Percentiles rank a stretch among this genome's conserved stretches.
Conservation (phyloP, 371 early-diverging fungal genomes). For the Syncephalastrum contaminatum region DNA sequence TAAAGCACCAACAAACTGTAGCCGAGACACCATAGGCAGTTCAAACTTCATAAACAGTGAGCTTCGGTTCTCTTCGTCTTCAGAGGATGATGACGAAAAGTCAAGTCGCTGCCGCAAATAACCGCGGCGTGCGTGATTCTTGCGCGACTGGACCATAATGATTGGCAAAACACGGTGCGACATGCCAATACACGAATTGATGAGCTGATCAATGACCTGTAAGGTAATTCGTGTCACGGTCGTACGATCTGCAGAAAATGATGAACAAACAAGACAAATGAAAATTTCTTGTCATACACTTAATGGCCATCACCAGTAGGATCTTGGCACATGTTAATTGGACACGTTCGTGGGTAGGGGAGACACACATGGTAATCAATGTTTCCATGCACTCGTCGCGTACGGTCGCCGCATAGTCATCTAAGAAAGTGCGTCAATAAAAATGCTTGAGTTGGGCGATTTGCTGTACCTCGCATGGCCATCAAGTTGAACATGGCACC, state of each 20-base stretch:
- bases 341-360: conserved; percentile 35
- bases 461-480: conserved; percentile 37
- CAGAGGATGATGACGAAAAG: conserved; percentile 1
- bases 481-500: conserved; percentile 47
- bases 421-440: conserved; percentile 13
- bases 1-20: conserved; percentile 32
- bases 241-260: conserved; percentile 19
- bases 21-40: conserved; percentile 16
- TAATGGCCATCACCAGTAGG: conserved; percentile 31
- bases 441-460: not conserved
- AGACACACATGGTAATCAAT: conserved; percentile 22
- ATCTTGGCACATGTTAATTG: conserved; percentile 44
- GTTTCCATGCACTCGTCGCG: conserved; percentile 35
- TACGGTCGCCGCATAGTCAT: conserved; percentile 31
- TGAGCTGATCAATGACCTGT: conserved; percentile 39
- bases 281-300: conserved; percentile 23
- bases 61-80: conserved; percentile 12
- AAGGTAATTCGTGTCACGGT: conserved; percentile 28
- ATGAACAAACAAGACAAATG: not conserved
- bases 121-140: conserved; percentile 1
- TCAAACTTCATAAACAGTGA: conserved; percentile 22
- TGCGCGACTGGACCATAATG: conserved; percentile 31
- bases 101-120: conserved; percentile 7
- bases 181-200: conserved; percentile 27
- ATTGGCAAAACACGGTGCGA: conserved; percentile 28